Percentiles rank a stretch among this genome's conserved stretches.
These are phyloP conservation scores for Dryas drummondii DNA, from an alignment of 306 rosid species.

Conservation along the genomic window DNA sequence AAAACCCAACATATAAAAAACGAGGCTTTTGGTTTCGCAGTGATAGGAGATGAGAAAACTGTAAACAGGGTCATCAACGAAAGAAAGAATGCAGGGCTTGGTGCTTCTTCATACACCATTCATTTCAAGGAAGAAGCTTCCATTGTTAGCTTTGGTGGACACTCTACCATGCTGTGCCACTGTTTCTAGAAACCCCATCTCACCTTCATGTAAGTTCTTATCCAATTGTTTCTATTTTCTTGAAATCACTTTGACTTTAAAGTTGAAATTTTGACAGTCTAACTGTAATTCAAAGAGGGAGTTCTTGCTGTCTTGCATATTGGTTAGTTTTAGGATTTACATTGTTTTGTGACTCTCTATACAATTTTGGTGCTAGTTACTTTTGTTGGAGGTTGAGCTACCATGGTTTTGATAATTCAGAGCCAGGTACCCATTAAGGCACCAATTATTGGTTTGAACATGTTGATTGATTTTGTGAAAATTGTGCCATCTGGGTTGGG, in stretches of 20 bases:
- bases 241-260: not conserved
- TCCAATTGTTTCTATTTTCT: not conserved
- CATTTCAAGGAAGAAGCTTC: constrained; percentile 67
- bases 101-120: constrained; percentile 51
- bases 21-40: constrained; percentile 2
- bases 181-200: constrained; percentile 25
- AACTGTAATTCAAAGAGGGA: not conserved
- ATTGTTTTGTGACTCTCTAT: not conserved
- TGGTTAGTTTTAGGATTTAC: not conserved
- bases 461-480: not conserved
- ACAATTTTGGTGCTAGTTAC: not conserved
- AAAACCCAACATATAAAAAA: not conserved
- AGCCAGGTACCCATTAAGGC: not conserved
- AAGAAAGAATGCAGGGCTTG: constrained; percentile 59
- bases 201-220: constrained; percentile 53
- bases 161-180: constrained; percentile 50
- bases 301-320: constrained; percentile 16
- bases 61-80: constrained; percentile 13
- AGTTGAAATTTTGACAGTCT: not conserved
- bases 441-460: not conserved
- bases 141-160: constrained; percentile 51
- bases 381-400: not conserved
- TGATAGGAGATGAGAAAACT: constrained; percentile 40
- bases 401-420: not conserved
- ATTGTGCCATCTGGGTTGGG: not conserved